Base-by-base conservation (phyloP, 148 eudicot species). In the Hydrangea macrophylla region DNA sequence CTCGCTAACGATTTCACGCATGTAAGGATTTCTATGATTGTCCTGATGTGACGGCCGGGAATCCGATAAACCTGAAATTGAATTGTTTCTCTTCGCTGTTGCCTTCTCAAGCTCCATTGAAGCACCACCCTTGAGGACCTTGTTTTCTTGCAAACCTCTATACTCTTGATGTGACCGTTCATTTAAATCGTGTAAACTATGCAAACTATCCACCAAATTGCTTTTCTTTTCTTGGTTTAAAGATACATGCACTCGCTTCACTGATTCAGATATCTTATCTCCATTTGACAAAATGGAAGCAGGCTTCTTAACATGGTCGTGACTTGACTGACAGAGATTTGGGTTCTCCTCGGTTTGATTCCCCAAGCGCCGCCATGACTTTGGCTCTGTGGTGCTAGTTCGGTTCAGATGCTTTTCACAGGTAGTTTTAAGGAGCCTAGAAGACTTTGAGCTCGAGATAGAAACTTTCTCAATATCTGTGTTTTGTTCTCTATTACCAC, bases 61-160 rank as follows among this genome's bases (percentile, higher is more conserved):
- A 79, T 33, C 15, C 30, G 60, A 66, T 17, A 33, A 23, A 23
- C 58, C 68, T 37, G 68, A 51, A n/a, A 17, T 59, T 15, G 58
- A 71, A 71, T 25, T 37, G 57, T 67, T 66, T 58, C 31, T 64
- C 60, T 60, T 79, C 50, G 45, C 64, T 13, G 45, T 6, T 9
- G 3, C 30, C 17, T 23, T 70, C 11, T 67, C 61, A n/a, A 32
- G 42, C n/a, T 67, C 20, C 24, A 25, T 22, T 15, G 12, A 8
- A 39, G 22, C 31, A 37, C 30, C 66, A 70, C 67, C 58, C 35
- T 15, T 62, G 26, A 10, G 37, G 31, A 48, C 55, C 27, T 27
- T 58, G 31, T 35, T 64, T 65, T 70, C 70, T 53, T 70, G 72
- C 12, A 40, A 58, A 51, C 22, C 48, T 54, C 48, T 30, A 45